Base-by-base conservation (phyloP, 805 yeast genomes). In the Deakozyma indianensis region DNA sequence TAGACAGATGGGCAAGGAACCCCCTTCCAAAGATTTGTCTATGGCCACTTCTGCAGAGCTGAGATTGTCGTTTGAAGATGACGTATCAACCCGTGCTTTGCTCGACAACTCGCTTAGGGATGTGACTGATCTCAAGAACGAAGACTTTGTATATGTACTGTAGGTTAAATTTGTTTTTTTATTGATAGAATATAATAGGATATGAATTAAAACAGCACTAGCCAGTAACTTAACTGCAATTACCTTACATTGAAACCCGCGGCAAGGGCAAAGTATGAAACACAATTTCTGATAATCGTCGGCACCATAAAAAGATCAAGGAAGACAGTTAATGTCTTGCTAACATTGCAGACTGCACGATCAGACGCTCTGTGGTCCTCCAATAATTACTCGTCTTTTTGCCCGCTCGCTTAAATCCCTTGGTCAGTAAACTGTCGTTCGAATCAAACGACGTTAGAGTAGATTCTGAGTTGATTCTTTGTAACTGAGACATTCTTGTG, bases 71-170 rank as follows among this genome's bases (percentile, higher is more conserved):
- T 9, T 7, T n/a, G 38, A 32, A 5, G 38, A 32, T 9, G 38
- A 32, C 16, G 11, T 20, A 5, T 32, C 38, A 32, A 5, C 11
- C 5, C 38, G 16, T 5, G 18, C 38, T 35, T n/a, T 40, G 4
- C 43, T 40, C 18, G 50, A 45, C 42, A 46, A 46, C 32, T 47
- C 50, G n/a, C 38, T 48, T 25, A 18, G 44, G 18, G 51, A 48
- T 43, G 21, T 42, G 29, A 48, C 51, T 2, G 51, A 48, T 27
- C 35, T 45, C 32, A 41, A 48, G 50, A 48, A 48, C 41, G 49
- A 48, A 11, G 48, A 48, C 35, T 48, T 48, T 35, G 43, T 46
- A 2, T 48, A 46, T 32, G 44, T 48, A n/a, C 65, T 48, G 65
- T 69, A 11, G 73, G 28, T 25, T 25, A 25, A 25, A 7, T 25